phyloP scores from a whole-genome alignment of 2,329 filamentous ascomycete genomes.

The Colletotrichum sp. region DNA sequence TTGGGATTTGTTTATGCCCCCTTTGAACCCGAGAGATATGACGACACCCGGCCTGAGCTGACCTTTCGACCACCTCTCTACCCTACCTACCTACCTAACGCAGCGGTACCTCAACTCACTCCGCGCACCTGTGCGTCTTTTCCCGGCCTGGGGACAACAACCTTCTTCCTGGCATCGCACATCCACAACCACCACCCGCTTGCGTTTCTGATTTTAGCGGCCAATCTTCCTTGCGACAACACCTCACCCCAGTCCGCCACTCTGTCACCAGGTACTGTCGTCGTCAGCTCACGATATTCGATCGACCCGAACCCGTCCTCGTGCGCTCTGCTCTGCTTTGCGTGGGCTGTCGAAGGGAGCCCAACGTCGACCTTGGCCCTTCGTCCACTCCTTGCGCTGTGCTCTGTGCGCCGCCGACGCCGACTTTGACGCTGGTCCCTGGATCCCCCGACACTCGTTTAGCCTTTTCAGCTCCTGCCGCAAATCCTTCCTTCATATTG shows the following conservation, averaged over 20 bases:
- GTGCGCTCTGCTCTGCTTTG: not conserved
- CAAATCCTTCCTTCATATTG: not conserved
- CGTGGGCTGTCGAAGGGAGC: constrained; percentile 18
- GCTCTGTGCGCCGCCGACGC: not conserved
- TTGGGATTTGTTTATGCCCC: constrained; percentile 2
- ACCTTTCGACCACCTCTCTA: not conserved
- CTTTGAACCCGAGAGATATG: constrained; percentile 15
- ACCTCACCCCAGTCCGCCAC: not conserved
- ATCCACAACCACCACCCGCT: not conserved
- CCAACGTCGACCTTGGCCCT: constrained; percentile 6
- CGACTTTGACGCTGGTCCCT: constrained; percentile 4
- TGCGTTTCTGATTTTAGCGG: not conserved
- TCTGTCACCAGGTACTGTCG: not conserved
- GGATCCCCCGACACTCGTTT: not conserved
- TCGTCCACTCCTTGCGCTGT: constrained; percentile 18
- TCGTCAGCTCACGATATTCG: not conserved
- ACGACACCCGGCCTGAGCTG: constrained; percentile 18
- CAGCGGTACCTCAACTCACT: not conserved
- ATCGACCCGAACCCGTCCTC: not conserved
- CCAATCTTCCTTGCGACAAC: not conserved
- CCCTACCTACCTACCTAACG: not conserved
- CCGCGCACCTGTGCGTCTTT: not conserved
- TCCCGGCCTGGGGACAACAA: not conserved
- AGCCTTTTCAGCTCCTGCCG: constrained; percentile 3
- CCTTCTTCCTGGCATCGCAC: constrained; percentile 1